Evolutionary conservation across 75 land plant species (phyloP).

Genomic region (Selaginella tamariscina): DNA sequence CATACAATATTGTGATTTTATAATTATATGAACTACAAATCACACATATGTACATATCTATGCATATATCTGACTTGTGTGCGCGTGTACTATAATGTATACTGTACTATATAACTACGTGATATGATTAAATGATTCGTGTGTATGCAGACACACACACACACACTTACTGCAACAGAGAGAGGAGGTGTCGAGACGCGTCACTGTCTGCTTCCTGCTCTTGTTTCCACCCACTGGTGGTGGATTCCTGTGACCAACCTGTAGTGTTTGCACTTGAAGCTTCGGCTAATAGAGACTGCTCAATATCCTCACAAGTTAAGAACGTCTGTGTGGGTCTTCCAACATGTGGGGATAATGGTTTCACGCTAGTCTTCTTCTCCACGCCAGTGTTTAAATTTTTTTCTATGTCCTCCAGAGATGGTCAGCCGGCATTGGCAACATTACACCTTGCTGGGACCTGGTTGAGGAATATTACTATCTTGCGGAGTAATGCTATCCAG

Average conservation of each 20-base stretch:
- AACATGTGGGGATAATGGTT: constrained; percentile 4
- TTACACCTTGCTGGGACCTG: constrained; percentile 3
- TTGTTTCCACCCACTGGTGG: constrained; percentile 15
- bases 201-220: constrained; percentile 28
- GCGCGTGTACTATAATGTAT: not conserved
- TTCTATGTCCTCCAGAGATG: constrained; percentile 39
- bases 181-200: constrained; percentile 83
- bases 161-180: constrained; percentile 64
- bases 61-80: not conserved
- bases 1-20: too few relatives aligned
- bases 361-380: not conserved
- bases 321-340: constrained; percentile 19
- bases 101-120: not conserved
- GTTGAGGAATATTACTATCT: constrained; percentile 5
- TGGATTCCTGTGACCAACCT: constrained; percentile 7
- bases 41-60: constrained; percentile 15
- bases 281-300: constrained; percentile 71
- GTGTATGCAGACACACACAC: too few relatives aligned
- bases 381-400: constrained; percentile 8
- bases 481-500: constrained; percentile 9
- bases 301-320: constrained; percentile 90
- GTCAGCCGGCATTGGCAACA: constrained; percentile 38
- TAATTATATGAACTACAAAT: too few relatives aligned
- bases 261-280: constrained; percentile 23
- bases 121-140: constrained; percentile 8